phyloP scores from a whole-genome alignment of 2,329 filamentous ascomycete species.

The Curvularia sp. region DNA sequence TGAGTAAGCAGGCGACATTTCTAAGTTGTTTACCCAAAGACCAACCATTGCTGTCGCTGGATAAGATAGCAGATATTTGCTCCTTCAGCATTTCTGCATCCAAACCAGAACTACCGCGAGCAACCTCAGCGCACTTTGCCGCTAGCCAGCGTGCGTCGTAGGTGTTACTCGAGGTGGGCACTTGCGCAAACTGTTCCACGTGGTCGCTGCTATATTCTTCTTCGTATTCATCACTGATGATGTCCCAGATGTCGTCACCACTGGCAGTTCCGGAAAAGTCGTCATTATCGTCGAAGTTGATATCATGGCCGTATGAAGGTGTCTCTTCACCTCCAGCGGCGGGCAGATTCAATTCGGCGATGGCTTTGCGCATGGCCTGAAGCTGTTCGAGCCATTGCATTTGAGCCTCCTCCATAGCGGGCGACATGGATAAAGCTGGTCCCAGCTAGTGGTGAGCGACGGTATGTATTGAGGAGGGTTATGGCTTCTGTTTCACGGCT shows the following conservation, averaged over 20 bases:
- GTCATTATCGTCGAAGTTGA: conserved; percentile 71
- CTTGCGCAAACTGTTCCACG: conserved; percentile 60
- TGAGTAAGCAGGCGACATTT: conserved; percentile 8
- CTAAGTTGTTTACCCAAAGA: background rate
- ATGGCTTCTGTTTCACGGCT: conserved; percentile 17
- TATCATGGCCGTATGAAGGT: conserved; percentile 62
- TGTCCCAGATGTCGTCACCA: conserved; percentile 89
- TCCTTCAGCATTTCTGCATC: conserved; percentile 73
- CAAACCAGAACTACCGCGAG: conserved; percentile 69
- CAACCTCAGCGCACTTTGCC: conserved; percentile 70
- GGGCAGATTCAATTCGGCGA: conserved; percentile 72
- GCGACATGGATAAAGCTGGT: conserved; percentile 42
- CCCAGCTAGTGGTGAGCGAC: background rate
- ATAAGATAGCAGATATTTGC: conserved; percentile 77
- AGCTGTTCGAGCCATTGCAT: conserved; percentile 85
- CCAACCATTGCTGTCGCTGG: conserved; percentile 63
- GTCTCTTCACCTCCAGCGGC: conserved; percentile 54
- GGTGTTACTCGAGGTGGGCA: conserved; percentile 33
- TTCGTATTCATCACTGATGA: conserved; percentile 78
- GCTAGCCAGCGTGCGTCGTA: conserved; percentile 75
- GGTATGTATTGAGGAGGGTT: background rate
- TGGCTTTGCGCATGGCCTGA: conserved; percentile 82
- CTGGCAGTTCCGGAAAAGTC: conserved; percentile 66
- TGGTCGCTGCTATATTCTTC: conserved; percentile 70
- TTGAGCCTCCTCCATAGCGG: conserved; percentile 54